A percentile compares a stretch with the other conserved stretches of the same genome.
Evolutionary conservation across 768 basidiomycete species (phyloP).

Genomic region (Rhodotorula graminis): DNA sequence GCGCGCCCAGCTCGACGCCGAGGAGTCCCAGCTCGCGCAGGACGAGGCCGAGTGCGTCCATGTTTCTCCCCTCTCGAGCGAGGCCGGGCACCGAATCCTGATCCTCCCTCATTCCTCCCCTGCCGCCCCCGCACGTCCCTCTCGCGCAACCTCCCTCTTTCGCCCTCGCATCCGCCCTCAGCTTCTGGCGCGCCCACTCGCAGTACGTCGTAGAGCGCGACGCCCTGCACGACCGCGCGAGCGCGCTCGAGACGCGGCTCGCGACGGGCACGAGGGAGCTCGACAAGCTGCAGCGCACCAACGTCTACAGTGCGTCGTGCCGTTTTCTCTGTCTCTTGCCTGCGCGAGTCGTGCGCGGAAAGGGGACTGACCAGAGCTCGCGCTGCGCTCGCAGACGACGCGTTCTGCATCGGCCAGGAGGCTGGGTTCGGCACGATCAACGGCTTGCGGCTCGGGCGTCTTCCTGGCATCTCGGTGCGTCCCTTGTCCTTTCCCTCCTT

Average conservation of each 20-base stretch:
- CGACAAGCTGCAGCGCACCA: conserved; percentile 73
- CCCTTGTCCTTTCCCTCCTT: no score
- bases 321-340: no score
- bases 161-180: conserved; percentile 44
- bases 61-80: no score
- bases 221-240: conserved; percentile 64
- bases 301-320: conserved; percentile 64
- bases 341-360: no score
- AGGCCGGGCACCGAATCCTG: no score
- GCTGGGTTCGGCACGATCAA: conserved; percentile 98
- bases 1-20: conserved; percentile 62
- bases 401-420: conserved; percentile 91
- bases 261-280: conserved; percentile 56
- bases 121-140: no score
- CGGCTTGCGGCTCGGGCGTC: conserved; percentile 81
- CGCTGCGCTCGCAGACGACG: conserved; percentile 56
- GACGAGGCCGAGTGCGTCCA: conserved; percentile 79
- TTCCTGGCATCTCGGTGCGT: conserved; percentile 45
- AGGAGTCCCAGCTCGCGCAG: conserved; percentile 69
- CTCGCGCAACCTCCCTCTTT: no score
- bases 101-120: background rate
- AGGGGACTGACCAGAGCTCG: background rate
- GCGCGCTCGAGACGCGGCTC: conserved; percentile 70
- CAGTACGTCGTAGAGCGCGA: conserved; percentile 63
- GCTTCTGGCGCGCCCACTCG: conserved; percentile 79